Conservation (phyloP, 768 basidiomycete genomes). For the Mycena alexandri region DNA sequence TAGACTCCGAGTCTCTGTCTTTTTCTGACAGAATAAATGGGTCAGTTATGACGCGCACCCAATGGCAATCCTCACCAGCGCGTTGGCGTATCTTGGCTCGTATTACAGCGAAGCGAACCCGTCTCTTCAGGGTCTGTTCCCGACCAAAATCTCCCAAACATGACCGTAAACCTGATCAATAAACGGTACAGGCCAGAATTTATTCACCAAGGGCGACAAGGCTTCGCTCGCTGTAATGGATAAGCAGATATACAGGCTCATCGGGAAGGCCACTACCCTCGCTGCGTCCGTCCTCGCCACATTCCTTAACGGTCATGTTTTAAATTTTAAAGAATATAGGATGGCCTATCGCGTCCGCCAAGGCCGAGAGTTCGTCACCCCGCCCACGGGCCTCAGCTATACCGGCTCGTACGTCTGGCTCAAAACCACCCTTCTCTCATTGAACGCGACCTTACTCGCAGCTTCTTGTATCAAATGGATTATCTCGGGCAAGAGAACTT, state of each 20-base stretch:
- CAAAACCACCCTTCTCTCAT: neutral
- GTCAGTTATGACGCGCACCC: slow-evolving; percentile 90
- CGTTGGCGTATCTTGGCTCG: slow-evolving; percentile 89
- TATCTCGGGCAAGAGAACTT: slow-evolving; percentile 81
- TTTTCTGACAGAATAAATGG: slow-evolving; percentile 9
- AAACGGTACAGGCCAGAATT: slow-evolving; percentile 71
- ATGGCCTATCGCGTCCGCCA: slow-evolving; percentile 96
- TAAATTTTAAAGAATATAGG: slow-evolving; percentile 53
- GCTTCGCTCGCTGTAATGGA: slow-evolving; percentile 85
- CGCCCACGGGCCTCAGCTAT: slow-evolving; percentile 86
- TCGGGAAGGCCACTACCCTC: slow-evolving; percentile 90
- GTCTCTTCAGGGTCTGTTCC: slow-evolving; percentile 75
- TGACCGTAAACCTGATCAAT: neutral
- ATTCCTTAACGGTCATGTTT: neutral
- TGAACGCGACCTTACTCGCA: slow-evolving; percentile 41
- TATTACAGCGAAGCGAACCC: slow-evolving; percentile 93
- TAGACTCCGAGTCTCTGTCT: neutral
- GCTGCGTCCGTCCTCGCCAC: slow-evolving; percentile 72
- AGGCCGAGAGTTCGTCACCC: slow-evolving; percentile 88
- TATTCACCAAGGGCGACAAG: slow-evolving; percentile 77
- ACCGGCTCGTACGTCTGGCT: slow-evolving; percentile 74
- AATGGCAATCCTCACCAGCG: slow-evolving; percentile 90
- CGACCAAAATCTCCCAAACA: neutral
- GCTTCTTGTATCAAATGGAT: slow-evolving; percentile 93
- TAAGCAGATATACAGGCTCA: slow-evolving; percentile 90